Percentiles rank a stretch among this genome's conserved stretches.
Evolutionary conservation across 352 stramenopile species (phyloP).

Genomic region (Hyaloperonospora arabidopsidis): DNA sequence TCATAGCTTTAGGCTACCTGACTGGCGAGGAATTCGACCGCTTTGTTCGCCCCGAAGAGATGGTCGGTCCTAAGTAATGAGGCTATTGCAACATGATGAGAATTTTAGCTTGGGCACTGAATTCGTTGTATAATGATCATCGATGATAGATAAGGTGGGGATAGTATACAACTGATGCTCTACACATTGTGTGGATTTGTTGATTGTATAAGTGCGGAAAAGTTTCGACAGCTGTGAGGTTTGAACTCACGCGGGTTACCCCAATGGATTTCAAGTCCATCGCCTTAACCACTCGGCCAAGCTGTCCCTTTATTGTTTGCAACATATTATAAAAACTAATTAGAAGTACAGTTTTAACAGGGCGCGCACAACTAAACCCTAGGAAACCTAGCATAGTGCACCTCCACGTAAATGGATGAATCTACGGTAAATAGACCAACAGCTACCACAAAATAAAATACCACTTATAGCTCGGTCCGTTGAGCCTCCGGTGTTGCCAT

Average conservation of each 20-base stretch:
- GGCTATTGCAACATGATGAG: background rate
- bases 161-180: no score
- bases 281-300: conserved; percentile 32
- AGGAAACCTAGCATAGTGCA: no score
- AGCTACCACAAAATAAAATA: background rate
- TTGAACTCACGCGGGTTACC: conserved; percentile 11
- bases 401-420: background rate
- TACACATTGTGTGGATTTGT: no score
- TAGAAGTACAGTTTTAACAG: no score
- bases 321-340: background rate
- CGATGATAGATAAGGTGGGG: no score
- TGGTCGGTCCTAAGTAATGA: conserved; percentile 84
- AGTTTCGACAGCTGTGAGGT: conserved; percentile 27
- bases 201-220: no score
- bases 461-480: conserved; percentile 24
- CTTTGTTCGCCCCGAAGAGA: conserved; percentile 92
- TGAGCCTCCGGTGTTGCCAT: conserved; percentile 16
- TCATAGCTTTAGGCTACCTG: conserved; percentile 85
- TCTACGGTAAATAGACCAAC: no score
- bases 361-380: no score
- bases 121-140: background rate
- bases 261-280: conserved; percentile 34
- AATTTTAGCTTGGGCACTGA: background rate
- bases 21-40: conserved; percentile 92
- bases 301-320: conserved; percentile 9